Evolutionary conservation across 805 yeast species (phyloP).

Genomic region (Phaffomyces opuntiae): DNA sequence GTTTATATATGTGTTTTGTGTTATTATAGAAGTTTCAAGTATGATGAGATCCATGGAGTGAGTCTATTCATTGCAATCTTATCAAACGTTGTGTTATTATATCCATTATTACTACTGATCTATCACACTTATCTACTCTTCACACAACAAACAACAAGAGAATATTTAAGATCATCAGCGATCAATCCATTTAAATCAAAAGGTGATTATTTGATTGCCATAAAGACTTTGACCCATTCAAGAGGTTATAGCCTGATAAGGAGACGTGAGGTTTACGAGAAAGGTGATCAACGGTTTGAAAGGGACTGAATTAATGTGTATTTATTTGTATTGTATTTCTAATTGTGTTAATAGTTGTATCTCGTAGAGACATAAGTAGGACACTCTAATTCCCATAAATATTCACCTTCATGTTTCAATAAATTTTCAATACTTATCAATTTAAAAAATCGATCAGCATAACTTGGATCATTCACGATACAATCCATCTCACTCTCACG

Average conservation of each 20-base stretch:
- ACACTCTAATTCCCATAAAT: too few species aligned
- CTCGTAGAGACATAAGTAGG: too few species aligned
- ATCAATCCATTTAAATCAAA: slow-evolving; percentile 29
- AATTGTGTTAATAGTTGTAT: too few species aligned
- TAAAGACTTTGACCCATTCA: slow-evolving; percentile 28
- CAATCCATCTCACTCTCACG: too few species aligned
- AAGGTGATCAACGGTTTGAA: slow-evolving; percentile 34
- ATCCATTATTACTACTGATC: slow-evolving; percentile 47
- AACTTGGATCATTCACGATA: too few species aligned
- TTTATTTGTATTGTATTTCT: too few species aligned
- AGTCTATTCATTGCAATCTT: slow-evolving; percentile 48
- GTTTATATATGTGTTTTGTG: slow-evolving; percentile 24
- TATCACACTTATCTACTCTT: slow-evolving; percentile 50
- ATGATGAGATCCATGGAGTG: slow-evolving; percentile 26
- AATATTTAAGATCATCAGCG: slow-evolving; percentile 44
- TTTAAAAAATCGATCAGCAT: too few species aligned
- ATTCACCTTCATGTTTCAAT: too few species aligned
- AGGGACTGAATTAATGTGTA: neutral
- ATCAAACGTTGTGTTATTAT: slow-evolving; percentile 37
- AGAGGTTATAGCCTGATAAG: slow-evolving; percentile 31
- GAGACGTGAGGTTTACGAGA: slow-evolving; percentile 24
- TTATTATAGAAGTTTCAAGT: slow-evolving; percentile 26
- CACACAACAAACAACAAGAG: slow-evolving; percentile 65
- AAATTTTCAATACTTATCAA: too few species aligned
- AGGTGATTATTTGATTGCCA: slow-evolving; percentile 25